These are phyloP conservation scores for Fusarium scirpi DNA, from an alignment of 2,329 filamentous ascomycete species.

Conservation along the genomic window DNA sequence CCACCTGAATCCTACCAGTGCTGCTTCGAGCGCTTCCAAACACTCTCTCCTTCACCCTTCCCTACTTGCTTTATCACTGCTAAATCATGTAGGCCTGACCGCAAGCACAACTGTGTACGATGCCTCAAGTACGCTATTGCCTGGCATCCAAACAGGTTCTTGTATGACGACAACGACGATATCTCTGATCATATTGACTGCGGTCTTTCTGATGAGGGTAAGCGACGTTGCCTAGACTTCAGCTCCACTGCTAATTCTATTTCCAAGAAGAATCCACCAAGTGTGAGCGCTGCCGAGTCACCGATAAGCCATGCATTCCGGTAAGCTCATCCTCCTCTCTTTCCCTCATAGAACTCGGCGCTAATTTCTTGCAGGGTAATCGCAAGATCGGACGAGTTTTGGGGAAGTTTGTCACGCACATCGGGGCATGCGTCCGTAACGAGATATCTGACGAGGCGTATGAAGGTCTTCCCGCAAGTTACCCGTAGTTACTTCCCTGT, in stretches of 20 bases:
- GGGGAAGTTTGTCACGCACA: too few species aligned
- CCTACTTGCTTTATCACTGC: neutral
- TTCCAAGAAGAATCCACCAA: rapidly evolving
- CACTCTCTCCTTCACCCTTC: neutral
- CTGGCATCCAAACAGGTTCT: rapidly evolving
- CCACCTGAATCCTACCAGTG: neutral
- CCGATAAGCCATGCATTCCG: neutral
- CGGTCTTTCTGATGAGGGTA: neutral
- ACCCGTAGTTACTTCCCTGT: rapidly evolving
- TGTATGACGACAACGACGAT: rapidly evolving
- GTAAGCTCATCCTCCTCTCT: neutral
- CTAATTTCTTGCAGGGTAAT: neutral
- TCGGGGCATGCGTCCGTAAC: rapidly evolving
- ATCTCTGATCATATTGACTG: rapidly evolving
- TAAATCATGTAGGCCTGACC: neutral
- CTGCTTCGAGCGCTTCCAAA: rapidly evolving
- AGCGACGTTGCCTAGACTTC: rapidly evolving
- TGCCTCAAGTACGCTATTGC: neutral
- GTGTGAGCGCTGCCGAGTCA: rapidly evolving
- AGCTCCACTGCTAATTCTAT: neutral
- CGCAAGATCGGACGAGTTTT: neutral
- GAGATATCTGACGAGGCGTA: rapidly evolving
- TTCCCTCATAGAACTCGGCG: rapidly evolving
- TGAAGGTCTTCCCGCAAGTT: neutral
- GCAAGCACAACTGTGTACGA: neutral